Base-by-base conservation (phyloP, 345 rosid genomes). In the Ceriops tagal region DNA sequence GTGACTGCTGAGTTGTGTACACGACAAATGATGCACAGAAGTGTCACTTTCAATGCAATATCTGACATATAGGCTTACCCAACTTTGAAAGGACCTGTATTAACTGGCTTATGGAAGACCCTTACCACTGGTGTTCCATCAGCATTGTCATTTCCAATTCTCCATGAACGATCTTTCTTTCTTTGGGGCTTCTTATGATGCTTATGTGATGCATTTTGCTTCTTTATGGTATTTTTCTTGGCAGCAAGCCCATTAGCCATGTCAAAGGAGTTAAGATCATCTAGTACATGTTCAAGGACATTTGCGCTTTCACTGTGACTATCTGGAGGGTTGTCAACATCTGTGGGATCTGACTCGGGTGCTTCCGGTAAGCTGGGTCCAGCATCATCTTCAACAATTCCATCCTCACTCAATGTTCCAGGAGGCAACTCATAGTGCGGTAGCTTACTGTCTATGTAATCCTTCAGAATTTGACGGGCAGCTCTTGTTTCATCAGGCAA, bases 401-500 rank as follows among this genome's bases (percentile, higher is more conserved):
- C 61, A 46, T 79, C 87, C 64, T 73, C 86, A 18, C 47, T 61
- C 1, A 78, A 71, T 74, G 78, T 79, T 39, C 86, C 88, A 11
- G 98, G 92, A 15, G 97, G 97, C 81, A 89, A 73, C 79, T 82
- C 83, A 53, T 76, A 86, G 80, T 91, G 97, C 22, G 84, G 88
- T 62, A 93, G 81, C 82, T 89, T 93, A 59, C 98, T 92, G 39
- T 89, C 89, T 71, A 89, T 81, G 68, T 81, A 91, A 61, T 93
- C 95, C 79, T 93, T 93, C 78, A 93, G 75, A 22, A 93, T 89
- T 71, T 78, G 89, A 21, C 96, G 93, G 52, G 96, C 91, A 58
- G 93, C 99, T 71, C 80, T 85, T 31, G 96, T 89, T 75, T 93
- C 96, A 71, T 92, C 96, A 6, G 99, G 99, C 75, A 92, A 74